Percentiles rank a stretch among this genome's conserved stretches.
Conservation (phyloP, 768 basidiomycete species). For the Podaxis rugospora region DNA sequence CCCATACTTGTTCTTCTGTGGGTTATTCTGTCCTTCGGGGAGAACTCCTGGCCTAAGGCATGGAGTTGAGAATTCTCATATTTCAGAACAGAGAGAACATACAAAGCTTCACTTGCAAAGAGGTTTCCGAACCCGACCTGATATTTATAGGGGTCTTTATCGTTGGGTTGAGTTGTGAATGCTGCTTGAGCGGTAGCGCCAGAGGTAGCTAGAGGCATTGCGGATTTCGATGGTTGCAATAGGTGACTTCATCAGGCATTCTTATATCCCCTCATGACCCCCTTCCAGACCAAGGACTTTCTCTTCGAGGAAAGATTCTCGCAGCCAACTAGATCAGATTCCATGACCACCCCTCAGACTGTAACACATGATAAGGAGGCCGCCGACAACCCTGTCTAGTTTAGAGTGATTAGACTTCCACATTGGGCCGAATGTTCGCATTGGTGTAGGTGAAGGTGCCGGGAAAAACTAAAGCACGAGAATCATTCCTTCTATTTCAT, state of each 20-base stretch:
- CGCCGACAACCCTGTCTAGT: background rate
- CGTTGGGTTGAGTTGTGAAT: slow-evolving; percentile 31
- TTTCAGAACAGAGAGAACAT: slow-evolving; percentile 15
- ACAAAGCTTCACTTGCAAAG: slow-evolving; percentile 55
- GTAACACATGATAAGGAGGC: background rate
- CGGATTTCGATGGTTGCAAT: background rate
- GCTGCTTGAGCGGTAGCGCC: slow-evolving; percentile 36
- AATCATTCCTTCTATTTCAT: background rate
- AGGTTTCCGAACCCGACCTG: slow-evolving; percentile 57
- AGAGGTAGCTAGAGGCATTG: slow-evolving; percentile 24
- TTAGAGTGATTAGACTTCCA: background rate
- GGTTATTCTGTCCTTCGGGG: slow-evolving; percentile 55
- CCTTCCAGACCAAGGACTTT: background rate
- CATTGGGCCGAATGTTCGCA: slow-evolving; percentile 5
- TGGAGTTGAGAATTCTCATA: background rate
- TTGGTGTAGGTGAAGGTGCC: background rate
- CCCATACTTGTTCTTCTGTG: slow-evolving; percentile 60
- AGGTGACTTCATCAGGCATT: background rate
- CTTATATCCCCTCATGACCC: background rate
- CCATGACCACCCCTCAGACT: background rate
- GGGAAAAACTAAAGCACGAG: background rate
- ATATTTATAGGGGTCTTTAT: slow-evolving; percentile 51
- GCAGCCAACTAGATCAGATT: background rate
- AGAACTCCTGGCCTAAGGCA: slow-evolving; percentile 46
- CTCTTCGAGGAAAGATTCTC: slow-evolving; percentile 10